Base-by-base conservation (phyloP, 1,284 basidiomycete genomes). In the Violaceomyces palustris region DNA sequence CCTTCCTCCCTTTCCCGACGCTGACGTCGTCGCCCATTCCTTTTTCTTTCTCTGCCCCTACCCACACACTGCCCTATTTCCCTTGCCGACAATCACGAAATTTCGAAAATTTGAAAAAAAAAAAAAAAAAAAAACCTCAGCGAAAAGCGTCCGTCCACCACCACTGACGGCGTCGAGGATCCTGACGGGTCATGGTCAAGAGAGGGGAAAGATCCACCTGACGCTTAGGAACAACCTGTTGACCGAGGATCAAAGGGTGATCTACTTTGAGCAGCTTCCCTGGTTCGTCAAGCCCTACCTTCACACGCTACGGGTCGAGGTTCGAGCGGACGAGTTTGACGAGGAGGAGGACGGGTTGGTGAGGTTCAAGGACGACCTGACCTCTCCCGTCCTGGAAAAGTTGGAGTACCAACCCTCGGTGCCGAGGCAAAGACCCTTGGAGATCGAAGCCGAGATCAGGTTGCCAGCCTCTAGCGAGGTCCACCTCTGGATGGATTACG, bases 221-320 rank as follows among this genome's bases (percentile, higher is more conserved):
- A 78, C 79, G 18, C 74, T 97, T 37, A 78, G 73, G 12, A 96
- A 96, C 70, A 79, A 82, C 40, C 64, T 79, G 6, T 19, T 43
- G 0, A 32, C 39, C 6, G 58, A 72, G 0, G 69, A 79, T 2
- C 74, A 84, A 24, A 75, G 79, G 23, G 79, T 84, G 0, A 74
- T 85, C 7, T 96, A 93, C 75, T 80, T 89, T 40, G 94, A 98
- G 74, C 85, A 86, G 2, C 83, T 94, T 79, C 93, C 93, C 3
- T 94, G 90, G 84, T 85, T 91, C 67, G 79, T 97, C 37, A 85
- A 87, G 53, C 85, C 88, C 35, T 91, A 86, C 76, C 77, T 94
- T 50, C 87, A 91, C 74, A 90, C 91, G 5, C 76, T 96, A 37
- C 71, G 74, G 17, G 74, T 82, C 2, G 63, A 74, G 1, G 41